These are phyloP conservation scores for Eruca vesicaria DNA, from an alignment of 441 rosid genomes.

Conservation along the genomic window DNA sequence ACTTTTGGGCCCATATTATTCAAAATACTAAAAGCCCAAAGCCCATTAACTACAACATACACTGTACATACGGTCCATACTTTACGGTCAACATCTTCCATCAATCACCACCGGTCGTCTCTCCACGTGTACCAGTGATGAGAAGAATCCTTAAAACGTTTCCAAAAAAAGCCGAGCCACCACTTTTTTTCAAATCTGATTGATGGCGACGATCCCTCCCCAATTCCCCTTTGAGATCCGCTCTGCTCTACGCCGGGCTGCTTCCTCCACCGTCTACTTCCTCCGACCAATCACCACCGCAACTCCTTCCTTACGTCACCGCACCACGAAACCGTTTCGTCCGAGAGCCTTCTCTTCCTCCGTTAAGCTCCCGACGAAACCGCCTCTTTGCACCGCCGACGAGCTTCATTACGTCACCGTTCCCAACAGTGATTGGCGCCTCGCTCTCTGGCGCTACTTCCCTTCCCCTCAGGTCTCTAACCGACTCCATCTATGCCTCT, in stretches of 20 bases:
- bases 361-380: constrained; percentile 51
- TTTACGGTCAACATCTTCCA: constrained; percentile 3
- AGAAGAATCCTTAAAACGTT: background rate
- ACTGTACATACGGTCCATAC: constrained; percentile 1
- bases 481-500: background rate
- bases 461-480: constrained; percentile 67
- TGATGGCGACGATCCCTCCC: constrained; percentile 32
- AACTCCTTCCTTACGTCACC: constrained; percentile 19
- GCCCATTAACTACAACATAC: background rate
- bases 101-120: constrained; percentile 15
- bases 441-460: constrained; percentile 92
- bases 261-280: constrained; percentile 42
- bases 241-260: constrained; percentile 46
- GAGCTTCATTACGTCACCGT: constrained; percentile 83
- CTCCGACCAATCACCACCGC: constrained; percentile 30
- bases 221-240: constrained; percentile 55
- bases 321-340: constrained; percentile 23
- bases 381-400: constrained; percentile 81
- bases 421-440: constrained; percentile 77
- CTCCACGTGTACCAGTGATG: constrained; percentile 31
- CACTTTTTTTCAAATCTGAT: constrained; percentile 6
- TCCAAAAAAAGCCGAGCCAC: background rate
- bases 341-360: constrained; percentile 56
- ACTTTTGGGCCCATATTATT: background rate
- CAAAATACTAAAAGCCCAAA: background rate